Evolutionary conservation across 306 rosid species (phyloP).

Genomic region (Luffa aegyptiaca): DNA sequence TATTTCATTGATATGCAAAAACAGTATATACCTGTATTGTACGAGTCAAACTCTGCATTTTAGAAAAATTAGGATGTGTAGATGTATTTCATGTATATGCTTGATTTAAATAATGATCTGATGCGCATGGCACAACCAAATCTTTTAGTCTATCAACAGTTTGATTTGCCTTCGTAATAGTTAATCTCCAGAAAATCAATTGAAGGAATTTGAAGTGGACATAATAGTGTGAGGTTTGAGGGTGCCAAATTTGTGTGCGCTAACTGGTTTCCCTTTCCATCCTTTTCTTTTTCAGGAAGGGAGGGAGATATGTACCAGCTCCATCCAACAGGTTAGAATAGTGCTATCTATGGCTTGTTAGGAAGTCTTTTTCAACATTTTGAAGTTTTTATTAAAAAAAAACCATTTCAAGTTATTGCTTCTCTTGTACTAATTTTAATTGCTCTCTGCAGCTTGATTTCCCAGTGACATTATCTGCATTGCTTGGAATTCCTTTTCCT

Average conservation of each 20-base stretch:
- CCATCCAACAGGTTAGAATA: slow-evolving; percentile 81
- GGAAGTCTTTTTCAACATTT: background rate
- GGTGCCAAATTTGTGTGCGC: background rate
- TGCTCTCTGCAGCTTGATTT: slow-evolving; percentile 79
- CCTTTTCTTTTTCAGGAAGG: slow-evolving; percentile 38
- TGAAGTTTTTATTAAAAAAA: slow-evolving; percentile 3
- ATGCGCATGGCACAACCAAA: background rate
- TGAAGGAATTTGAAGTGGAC: background rate
- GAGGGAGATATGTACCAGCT: slow-evolving; percentile 49
- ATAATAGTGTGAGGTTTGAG: background rate
- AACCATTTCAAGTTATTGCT: background rate
- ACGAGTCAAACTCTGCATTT: background rate
- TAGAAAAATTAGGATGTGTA: background rate
- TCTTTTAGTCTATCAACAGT: background rate
- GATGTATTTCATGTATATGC: background rate
- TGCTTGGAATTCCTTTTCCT: slow-evolving; percentile 93
- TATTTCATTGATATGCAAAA: background rate
- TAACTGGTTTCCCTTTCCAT: slow-evolving; percentile 9
- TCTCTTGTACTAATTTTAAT: slow-evolving; percentile 20
- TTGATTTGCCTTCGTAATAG: background rate
- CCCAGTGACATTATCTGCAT: slow-evolving; percentile 81
- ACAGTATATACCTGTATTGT: background rate
- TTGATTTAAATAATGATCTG: background rate
- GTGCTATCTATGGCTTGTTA: background rate
- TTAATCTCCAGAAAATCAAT: background rate